phyloP scores from a whole-genome alignment of 2,329 filamentous ascomycete genomes.

The Colletotrichum sp. region DNA sequence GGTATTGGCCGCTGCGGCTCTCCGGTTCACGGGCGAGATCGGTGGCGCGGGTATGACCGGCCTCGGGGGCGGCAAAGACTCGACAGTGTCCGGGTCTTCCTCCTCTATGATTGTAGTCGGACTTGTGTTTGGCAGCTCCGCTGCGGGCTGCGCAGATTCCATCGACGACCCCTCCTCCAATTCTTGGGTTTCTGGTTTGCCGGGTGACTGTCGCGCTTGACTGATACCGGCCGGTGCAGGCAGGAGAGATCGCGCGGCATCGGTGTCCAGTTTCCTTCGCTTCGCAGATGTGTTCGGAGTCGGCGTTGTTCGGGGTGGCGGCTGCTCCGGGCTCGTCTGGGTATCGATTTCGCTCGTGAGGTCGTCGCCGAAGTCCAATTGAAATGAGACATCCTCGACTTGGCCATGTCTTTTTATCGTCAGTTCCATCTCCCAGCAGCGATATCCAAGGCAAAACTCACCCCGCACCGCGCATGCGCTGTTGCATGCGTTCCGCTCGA shows the following conservation, averaged over 20 bases:
- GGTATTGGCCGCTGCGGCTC: conserved; percentile 29
- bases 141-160: conserved; percentile 22
- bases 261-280: conserved; percentile 39
- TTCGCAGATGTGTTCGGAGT: conserved; percentile 56
- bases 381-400: conserved; percentile 65
- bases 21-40: conserved; percentile 1
- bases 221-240: conserved; percentile 16
- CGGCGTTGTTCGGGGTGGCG: conserved; percentile 30
- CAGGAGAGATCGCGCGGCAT: neutral
- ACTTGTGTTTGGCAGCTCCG: conserved; percentile 5
- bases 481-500: conserved; percentile 66
- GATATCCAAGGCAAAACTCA: conserved; percentile 36
- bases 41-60: conserved; percentile 2
- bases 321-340: conserved; percentile 9
- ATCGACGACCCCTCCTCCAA: conserved; percentile 32
- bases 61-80: conserved; percentile 11
- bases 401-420: conserved; percentile 51
- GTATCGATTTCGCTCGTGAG: conserved; percentile 13
- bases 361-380: conserved; percentile 42
- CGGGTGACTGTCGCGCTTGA: neutral
- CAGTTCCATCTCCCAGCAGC: conserved; percentile 1
- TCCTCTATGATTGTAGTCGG: conserved; percentile 14
- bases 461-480: conserved; percentile 70
- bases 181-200: conserved; percentile 29
- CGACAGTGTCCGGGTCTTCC: neutral